Evolutionary conservation across 169 alveolate genomes (phyloP), one percentile per base, ranked within the genome.

Genomic region (Cyclospora cayetanensis): DNA sequence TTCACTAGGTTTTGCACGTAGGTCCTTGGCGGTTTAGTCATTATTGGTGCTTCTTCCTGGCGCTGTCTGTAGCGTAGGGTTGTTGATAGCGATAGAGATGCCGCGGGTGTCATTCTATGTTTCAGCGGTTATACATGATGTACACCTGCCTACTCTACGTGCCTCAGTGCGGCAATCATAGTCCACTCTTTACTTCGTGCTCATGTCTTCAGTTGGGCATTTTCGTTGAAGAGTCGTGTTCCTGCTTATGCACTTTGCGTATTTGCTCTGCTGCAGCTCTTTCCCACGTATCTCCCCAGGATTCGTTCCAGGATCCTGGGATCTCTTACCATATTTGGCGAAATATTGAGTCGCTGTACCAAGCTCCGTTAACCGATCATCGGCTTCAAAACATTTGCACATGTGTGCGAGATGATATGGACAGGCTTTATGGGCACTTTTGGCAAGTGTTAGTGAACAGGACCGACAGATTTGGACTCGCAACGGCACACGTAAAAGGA

Each of bases 371-470:
- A 11, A 84, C 70, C n/a, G 80, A 55, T 2, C 11, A n/a, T n/a
- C 63, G 82, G 39, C 68, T 84, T 11, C 83, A 55, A 35, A 63
- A 63, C 35, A 84, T 84, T 31, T 55, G 83, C 83, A 63, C 91
- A 1, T 31, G n/a, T 12, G 27, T 84, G 43, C 91, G 91, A 20
- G 77, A 85, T n/a, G 92, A 65, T 11, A 41, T 85, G 92, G 92
- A 85, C 39, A 25, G n/a, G 41, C 7, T 31, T 52, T 85, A 63
- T 72, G 92, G 92, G 35, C 53, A 53, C 34, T 85, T 63, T 72
- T 85, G 92, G 92, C 92, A 85, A 35, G 92, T 65, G 2, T 12
- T 85, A 2, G 53, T 85, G 55, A 85, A 63, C 35, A 43, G 92
- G 22, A 66, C 92, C 22, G 80, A 63, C 4, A 5, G 9, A 31